These are phyloP conservation scores for Psilocybe azurescens DNA, from an alignment of 768 basidiomycete species.

Conservation along the genomic window DNA sequence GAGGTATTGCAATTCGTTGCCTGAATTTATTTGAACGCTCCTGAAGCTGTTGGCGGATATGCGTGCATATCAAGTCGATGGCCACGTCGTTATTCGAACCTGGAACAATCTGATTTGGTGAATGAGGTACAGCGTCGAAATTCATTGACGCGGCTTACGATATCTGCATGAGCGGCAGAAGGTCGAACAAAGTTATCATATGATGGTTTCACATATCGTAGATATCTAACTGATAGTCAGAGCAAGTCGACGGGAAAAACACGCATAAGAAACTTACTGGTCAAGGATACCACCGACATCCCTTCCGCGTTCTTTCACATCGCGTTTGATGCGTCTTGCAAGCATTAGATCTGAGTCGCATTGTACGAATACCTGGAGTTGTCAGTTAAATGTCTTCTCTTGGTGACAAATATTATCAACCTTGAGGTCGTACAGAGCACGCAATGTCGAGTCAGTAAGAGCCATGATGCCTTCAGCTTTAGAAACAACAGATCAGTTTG, in stretches of 20 bases:
- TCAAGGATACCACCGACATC: slow-evolving; percentile 87
- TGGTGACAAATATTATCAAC: slow-evolving; percentile 35
- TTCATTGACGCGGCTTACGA: slow-evolving; percentile 51
- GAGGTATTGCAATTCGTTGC: slow-evolving; percentile 68
- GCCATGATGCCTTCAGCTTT: slow-evolving; percentile 92
- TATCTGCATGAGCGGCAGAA: slow-evolving; percentile 86
- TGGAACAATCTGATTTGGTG: slow-evolving; percentile 80
- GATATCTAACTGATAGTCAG: slow-evolving; percentile 59
- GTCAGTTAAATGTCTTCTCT: neutral
- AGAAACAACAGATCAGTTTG: neutral
- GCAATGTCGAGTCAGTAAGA: slow-evolving; percentile 76
- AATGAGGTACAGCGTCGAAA: neutral
- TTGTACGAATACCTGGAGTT: slow-evolving; percentile 79
- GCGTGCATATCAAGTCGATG: slow-evolving; percentile 91
- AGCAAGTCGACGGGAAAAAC: neutral
- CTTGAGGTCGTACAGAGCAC: slow-evolving; percentile 91
- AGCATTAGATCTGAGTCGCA: slow-evolving; percentile 98
- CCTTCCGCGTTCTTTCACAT: slow-evolving; percentile 87
- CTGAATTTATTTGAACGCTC: slow-evolving; percentile 80
- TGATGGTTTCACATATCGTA: slow-evolving; percentile 93
- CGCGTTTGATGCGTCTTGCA: slow-evolving; percentile 87
- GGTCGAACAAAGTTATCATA: slow-evolving; percentile 95
- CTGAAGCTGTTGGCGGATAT: slow-evolving; percentile 83
- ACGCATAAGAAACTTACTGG: slow-evolving; percentile 56
- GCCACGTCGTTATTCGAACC: slow-evolving; percentile 89